Base-by-base conservation (phyloP, 345 rosid genomes). In the Lepidium sativum region DNA sequence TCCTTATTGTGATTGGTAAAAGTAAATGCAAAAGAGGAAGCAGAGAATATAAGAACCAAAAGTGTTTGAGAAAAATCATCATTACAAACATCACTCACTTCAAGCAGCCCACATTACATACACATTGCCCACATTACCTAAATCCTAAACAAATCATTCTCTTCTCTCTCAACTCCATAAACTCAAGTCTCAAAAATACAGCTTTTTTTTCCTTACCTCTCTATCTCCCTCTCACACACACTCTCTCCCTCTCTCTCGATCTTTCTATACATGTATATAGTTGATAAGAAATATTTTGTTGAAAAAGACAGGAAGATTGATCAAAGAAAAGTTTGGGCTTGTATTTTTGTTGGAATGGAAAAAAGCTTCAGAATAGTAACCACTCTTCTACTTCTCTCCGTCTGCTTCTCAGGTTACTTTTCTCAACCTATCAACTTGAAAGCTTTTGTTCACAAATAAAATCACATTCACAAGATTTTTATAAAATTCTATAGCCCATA, bases 71-170 rank as follows among this genome's bases (percentile, higher is more conserved):
- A 59, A 66, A 59, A 66, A 29, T 35, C 77, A 73, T 73, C 77
- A 73, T 73, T 66, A 73, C 68, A 60, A 51, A 13, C 56, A 44
- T 72, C 72, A 51, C 72, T 73, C 48, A 64, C 65, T 47, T 15
- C 20, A 59, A 73, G 62, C 66, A 57, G 45, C 70, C 75, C 70
- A 60, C 77, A 66, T 66, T 65, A 65, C 71, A 49, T 48, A 32
- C 23, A 48, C 75, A 63, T 52, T 61, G 10, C 51, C 60, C 65
- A 65, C 41, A 59, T 34, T 58, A 58, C 76, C 66, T 65, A 58
- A 58, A 65, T 65, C 42, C 45, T 54, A 65, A 65, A 65, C 62
- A 51, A 65, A 60, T 72, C 67, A 52, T 59, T 27, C 52, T 60
- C 57, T 27, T 25, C 59, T 35, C 41, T n/a, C 31, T 42, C 47